These are phyloP conservation scores for Cladosporium sp. DNA, from an alignment of 2,329 filamentous ascomycete species.

Conservation along the genomic window DNA sequence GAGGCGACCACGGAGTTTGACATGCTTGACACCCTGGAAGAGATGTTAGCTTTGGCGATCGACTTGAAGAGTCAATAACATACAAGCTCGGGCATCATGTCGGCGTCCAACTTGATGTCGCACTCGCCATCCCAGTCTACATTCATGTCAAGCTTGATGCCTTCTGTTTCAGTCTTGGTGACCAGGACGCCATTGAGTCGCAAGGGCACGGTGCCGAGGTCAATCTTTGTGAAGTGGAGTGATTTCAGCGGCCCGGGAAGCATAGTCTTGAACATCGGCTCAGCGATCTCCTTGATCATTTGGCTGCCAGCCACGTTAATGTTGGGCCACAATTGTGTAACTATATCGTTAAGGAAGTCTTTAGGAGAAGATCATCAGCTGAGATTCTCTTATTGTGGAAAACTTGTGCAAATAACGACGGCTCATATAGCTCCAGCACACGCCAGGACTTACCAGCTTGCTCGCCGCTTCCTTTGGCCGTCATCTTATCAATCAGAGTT, in stretches of 20 bases:
- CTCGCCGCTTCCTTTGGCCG: conserved; percentile 44
- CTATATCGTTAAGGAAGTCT: conserved; percentile 52
- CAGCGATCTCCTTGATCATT: conserved; percentile 50
- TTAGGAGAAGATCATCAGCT: conserved; percentile 17
- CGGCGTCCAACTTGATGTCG: conserved; percentile 50
- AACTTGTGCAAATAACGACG: not conserved
- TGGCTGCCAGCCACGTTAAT: conserved; percentile 46
- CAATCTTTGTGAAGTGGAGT: conserved; percentile 49
- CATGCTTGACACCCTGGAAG: conserved; percentile 46
- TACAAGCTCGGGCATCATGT: conserved; percentile 48
- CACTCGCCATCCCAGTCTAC: conserved; percentile 49
- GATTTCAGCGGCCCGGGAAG: conserved; percentile 47
- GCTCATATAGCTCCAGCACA: not conserved
- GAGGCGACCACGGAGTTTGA: conserved; percentile 48
- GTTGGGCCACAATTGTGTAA: conserved; percentile 52
- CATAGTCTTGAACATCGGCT: conserved; percentile 50
- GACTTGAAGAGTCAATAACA: conserved; percentile 3
- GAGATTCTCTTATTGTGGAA: not conserved
- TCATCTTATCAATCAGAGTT: conserved; percentile 42
- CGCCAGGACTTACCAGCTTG: conserved; percentile 36
- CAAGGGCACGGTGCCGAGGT: conserved; percentile 47
- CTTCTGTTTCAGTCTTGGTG: conserved; percentile 45
- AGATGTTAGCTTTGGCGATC: not conserved
- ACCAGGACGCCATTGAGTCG: conserved; percentile 46
- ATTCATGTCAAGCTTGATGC: conserved; percentile 53